Conservation (phyloP, 2,329 filamentous ascomycete species). For the Neocatenulostroma microsporum region DNA sequence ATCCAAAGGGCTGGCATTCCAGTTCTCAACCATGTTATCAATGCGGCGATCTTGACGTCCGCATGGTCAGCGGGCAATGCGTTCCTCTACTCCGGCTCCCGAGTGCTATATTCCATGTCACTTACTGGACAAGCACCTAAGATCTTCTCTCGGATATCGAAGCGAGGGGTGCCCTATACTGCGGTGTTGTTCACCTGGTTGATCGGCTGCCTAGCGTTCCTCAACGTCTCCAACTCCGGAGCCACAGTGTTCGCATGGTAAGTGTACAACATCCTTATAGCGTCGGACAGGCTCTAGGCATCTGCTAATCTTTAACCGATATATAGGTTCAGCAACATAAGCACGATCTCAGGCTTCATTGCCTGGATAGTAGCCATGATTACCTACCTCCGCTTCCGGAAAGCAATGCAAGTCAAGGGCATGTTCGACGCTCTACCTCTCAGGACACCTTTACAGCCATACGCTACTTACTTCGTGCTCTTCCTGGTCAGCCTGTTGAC, state of each 20-base stretch:
- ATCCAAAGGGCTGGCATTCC: conserved; percentile 55
- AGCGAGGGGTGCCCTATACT: conserved; percentile 47
- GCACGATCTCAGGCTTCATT: conserved; percentile 32
- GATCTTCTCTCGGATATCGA: conserved; percentile 37
- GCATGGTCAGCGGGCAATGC: conserved; percentile 53
- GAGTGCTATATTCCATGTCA: conserved; percentile 48
- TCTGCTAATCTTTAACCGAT: too few species aligned
- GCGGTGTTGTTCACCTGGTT: conserved; percentile 37
- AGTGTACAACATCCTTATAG: too few species aligned
- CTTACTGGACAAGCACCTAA: conserved; percentile 57
- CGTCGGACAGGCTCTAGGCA: too few species aligned
- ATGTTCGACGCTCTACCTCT: conserved; percentile 43
- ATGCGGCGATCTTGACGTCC: conserved; percentile 60
- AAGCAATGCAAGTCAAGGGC: conserved; percentile 45
- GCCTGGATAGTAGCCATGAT: conserved; percentile 35
- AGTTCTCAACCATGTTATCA: conserved; percentile 57
- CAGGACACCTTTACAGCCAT: conserved; percentile 45
- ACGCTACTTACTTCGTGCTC: conserved; percentile 44
- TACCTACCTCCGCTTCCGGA: conserved; percentile 45
- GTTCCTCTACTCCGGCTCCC: conserved; percentile 47
- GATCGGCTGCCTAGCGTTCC: conserved; percentile 30
- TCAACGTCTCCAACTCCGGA: conserved; percentile 31
- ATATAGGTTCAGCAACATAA: conserved; percentile 28
- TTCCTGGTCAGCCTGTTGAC: conserved; percentile 43
- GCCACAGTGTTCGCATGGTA: conserved; percentile 34